Conservation (phyloP, 805 yeast species). For the Saccharomycopsis lassenensis region DNA sequence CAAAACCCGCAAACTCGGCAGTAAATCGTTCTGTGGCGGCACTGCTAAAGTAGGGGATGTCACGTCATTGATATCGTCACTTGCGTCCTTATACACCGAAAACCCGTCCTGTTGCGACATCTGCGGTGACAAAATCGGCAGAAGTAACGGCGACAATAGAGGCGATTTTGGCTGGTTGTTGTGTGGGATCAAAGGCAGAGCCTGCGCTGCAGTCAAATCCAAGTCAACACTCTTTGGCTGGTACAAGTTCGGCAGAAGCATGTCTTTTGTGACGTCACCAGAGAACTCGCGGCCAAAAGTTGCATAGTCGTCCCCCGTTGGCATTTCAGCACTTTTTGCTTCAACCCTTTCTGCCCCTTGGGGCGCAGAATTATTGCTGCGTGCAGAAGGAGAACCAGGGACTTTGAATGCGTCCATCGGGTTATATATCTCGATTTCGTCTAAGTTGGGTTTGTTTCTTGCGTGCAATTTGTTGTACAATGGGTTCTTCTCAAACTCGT, state of each 20-base stretch:
- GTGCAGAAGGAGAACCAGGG: background rate
- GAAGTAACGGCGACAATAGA: constrained; percentile 1
- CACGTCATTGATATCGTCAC: no score
- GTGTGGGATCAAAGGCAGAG: constrained; percentile 15
- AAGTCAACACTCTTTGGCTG: constrained; percentile 16
- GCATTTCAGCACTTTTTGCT: background rate
- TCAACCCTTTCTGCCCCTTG: background rate
- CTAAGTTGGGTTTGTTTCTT: no score
- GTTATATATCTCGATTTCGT: constrained; percentile 20
- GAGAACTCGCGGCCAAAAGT: constrained; percentile 14
- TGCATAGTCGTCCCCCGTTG: constrained; percentile 9
- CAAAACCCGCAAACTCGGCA: no score
- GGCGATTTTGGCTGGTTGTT: no score
- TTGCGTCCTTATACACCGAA: no score
- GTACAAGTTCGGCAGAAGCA: constrained; percentile 17
- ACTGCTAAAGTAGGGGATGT: no score
- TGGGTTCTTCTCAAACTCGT: no score
- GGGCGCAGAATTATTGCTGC: background rate
- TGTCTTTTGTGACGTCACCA: constrained; percentile 15
- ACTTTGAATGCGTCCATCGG: constrained; percentile 6
- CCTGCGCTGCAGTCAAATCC: constrained; percentile 16
- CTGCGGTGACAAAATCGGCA: background rate
- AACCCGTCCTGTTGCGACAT: no score
- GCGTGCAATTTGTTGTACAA: no score
- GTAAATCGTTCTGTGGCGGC: no score